A percentile compares a stretch with the other conserved stretches of the same genome.
phyloP scores from a whole-genome alignment of 495 filamentous ascomycete species.

The Penicillium chermesinum region DNA sequence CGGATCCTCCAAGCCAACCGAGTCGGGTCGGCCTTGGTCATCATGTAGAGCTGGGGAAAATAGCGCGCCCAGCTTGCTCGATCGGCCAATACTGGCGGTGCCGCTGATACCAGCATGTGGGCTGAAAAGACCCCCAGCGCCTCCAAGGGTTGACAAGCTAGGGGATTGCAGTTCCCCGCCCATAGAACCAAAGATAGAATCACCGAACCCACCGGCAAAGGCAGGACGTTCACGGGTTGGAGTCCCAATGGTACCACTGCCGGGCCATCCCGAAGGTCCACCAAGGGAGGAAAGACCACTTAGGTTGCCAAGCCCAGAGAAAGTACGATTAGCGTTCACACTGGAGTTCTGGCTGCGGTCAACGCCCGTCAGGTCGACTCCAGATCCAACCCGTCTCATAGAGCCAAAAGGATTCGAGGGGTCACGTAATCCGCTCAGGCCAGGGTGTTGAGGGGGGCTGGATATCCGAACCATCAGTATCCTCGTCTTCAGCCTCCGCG shows the following conservation, averaged over 20 bases:
- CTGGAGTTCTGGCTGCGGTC: conserved; percentile 91
- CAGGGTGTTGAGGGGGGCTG: conserved; percentile 52
- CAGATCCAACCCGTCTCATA: conserved; percentile 44
- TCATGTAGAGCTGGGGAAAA: conserved; percentile 92
- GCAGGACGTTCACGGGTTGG: conserved; percentile 70
- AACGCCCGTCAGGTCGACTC: conserved; percentile 60
- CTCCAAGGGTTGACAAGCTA: conserved; percentile 56
- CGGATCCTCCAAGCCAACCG: conserved; percentile 49
- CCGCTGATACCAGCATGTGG: conserved; percentile 42
- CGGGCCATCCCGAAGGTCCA: conserved; percentile 58
- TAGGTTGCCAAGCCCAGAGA: conserved; percentile 59
- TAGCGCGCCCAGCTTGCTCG: conserved; percentile 79
- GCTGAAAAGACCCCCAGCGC: conserved; percentile 47
- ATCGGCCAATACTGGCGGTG: conserved; percentile 57
- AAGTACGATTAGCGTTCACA: conserved; percentile 63
- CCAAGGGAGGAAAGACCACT: conserved; percentile 56
- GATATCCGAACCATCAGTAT: conserved; percentile 54
- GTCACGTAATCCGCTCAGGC: conserved; percentile 50
- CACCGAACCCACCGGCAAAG: conserved; percentile 63
- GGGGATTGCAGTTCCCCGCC: conserved; percentile 75
- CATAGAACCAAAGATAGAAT: conserved; percentile 64
- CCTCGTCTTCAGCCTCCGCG: conserved; percentile 57
- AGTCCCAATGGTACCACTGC: conserved; percentile 57
- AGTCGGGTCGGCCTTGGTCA: conserved; percentile 46
- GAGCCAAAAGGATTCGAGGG: conserved; percentile 46